Percentiles rank a stretch among this genome's conserved stretches.
phyloP scores from a whole-genome alignment of 306 rosid genomes.

The Prunus dulcis region DNA sequence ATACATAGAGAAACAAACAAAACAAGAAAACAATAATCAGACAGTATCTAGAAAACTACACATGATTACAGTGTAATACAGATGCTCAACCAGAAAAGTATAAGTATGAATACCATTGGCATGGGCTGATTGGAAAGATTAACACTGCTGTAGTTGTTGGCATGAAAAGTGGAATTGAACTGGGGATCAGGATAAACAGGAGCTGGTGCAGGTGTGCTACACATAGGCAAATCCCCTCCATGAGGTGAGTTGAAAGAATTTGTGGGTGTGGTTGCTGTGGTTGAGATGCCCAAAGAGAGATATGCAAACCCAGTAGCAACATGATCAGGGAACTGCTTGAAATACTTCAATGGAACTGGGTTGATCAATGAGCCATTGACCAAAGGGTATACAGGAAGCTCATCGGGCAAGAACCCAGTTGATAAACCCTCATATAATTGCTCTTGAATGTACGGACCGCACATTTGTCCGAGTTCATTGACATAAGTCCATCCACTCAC shows the following conservation, averaged over 20 bases:
- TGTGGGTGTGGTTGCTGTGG: conserved; percentile 25
- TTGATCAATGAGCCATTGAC: conserved; percentile 56
- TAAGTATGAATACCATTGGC: conserved; percentile 23
- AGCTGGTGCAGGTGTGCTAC: conserved; percentile 20
- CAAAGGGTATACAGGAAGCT: conserved; percentile 86
- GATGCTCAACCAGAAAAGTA: conserved; percentile 3
- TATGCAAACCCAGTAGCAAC: conserved; percentile 79
- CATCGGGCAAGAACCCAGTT: conserved; percentile 85
- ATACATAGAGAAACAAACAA: background rate
- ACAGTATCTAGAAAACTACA: background rate
- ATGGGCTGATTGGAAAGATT: conserved; percentile 24
- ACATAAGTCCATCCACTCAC: conserved; percentile 97
- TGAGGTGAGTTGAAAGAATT: conserved; percentile 32
- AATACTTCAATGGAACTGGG: conserved; percentile 87
- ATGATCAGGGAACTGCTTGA: conserved; percentile 89
- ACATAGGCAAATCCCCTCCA: conserved; percentile 29
- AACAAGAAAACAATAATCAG: conserved; percentile 7
- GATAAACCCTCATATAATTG: conserved; percentile 83
- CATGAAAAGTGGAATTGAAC: conserved; percentile 29
- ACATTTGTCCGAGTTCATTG: conserved; percentile 86
- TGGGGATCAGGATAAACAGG: conserved; percentile 30
- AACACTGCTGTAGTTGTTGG: conserved; percentile 21
- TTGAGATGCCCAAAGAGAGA: conserved; percentile 40
- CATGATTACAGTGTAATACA: background rate
- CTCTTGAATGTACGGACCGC: conserved; percentile 89